phyloP scores from a whole-genome alignment of 208 protist species.

The Trypanosoma platydactyli region DNA sequence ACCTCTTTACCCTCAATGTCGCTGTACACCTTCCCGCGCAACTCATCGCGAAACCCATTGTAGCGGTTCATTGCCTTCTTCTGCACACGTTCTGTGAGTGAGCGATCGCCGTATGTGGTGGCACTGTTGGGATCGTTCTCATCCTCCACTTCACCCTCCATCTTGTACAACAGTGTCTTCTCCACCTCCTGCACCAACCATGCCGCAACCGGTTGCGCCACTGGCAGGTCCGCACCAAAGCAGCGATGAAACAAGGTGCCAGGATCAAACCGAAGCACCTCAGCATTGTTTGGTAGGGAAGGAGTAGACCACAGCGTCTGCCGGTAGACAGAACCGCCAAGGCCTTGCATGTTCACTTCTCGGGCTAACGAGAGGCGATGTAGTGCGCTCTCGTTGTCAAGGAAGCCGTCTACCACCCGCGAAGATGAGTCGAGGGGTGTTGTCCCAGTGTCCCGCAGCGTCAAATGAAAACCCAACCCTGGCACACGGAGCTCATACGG shows the following conservation, averaged over 20 bases:
- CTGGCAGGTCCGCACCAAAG: constrained; percentile 61
- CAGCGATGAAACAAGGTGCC: constrained; percentile 63
- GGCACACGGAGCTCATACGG: constrained; percentile 62
- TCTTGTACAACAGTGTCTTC: constrained; percentile 74
- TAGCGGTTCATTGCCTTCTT: constrained; percentile 92
- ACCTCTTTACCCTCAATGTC: constrained; percentile 69
- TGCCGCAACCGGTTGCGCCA: constrained; percentile 57
- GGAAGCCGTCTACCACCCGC: constrained; percentile 71
- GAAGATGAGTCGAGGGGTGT: constrained; percentile 54
- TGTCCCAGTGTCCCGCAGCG: constrained; percentile 57
- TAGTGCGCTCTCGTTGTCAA: constrained; percentile 84
- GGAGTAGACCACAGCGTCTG: constrained; percentile 79
- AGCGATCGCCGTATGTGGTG: constrained; percentile 82
- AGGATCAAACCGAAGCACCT: constrained; percentile 45
- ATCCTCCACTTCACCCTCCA: constrained; percentile 89
- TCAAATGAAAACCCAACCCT: constrained; percentile 52
- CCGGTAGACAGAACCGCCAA: constrained; percentile 78
- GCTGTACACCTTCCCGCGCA: constrained; percentile 81
- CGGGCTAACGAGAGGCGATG: constrained; percentile 66
- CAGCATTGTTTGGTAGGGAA: constrained; percentile 63
- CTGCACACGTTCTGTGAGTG: constrained; percentile 78
- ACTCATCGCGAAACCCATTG: constrained; percentile 79
- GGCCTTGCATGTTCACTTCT: constrained; percentile 84
- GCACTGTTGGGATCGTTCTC: constrained; percentile 89
- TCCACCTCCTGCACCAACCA: constrained; percentile 76